Base-by-base conservation (phyloP, 768 basidiomycete species). In the Kwoniella europaea region DNA sequence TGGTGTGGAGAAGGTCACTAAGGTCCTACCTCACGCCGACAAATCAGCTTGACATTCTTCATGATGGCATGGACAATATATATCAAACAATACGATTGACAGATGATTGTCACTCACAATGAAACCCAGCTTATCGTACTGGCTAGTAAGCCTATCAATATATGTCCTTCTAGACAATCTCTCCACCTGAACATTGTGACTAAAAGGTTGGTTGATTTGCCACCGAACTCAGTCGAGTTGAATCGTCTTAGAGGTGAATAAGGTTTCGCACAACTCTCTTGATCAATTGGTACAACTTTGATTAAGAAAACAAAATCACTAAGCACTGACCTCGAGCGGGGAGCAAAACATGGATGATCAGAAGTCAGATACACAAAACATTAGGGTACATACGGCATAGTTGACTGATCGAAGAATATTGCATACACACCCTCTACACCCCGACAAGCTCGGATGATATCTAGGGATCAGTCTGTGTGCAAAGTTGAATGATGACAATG, bases 1-100 rank as follows among this genome's bases (percentile, higher is more conserved):
- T 10, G 82, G 82, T 1, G 76, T 74, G 10, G 80, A 80, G 65
- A 83, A 81, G 18, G 79, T 75, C 42, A 71, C 71, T 35, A 82
- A 60, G 41, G 62, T 63, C 41, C 79, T 81, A 62, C 41, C 35
- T 35, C 35, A 35, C 7, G 35, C 35, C 35, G 35, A 35, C 35
- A 35, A 35, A 35, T 35, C 35, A 35, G 35, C 35, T 35, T 35
- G 35, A 35, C 35, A 6, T 35, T 35, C 7, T 35, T 35, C 35
- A 9, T 35, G 35, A 9, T 35, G 5, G 7, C 5, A 35, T 27
- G 27, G 27, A 35, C 35, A 42, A 20, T 22, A n/a, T 52, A 52
- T 52, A 52, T 16, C n/a, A 3, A 52, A 16, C 15, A 3, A 52
- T 52, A 52, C n/a, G 55, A 56, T 24, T 56, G 20, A 2, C n/a